Conservation (phyloP, 192 early-diverging fungal species). For the Backusella westeae region DNA sequence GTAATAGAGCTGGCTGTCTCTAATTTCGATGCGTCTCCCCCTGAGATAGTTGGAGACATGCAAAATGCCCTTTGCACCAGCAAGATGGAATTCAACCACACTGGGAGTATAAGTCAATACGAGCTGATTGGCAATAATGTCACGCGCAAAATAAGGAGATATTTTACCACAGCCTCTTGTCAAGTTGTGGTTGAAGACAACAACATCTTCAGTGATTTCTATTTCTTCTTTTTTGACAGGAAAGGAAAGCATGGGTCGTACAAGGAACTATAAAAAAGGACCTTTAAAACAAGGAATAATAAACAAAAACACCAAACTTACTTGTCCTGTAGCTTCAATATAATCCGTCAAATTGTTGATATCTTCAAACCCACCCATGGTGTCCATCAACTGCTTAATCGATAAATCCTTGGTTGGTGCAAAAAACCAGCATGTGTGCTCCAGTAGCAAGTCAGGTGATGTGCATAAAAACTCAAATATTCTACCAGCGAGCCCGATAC, state of each 20-base stretch:
- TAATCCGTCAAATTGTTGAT: slow-evolving; percentile 58
- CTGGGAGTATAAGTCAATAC: slow-evolving; percentile 40
- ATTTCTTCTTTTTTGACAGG: slow-evolving; percentile 40
- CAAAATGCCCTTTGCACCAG: slow-evolving; percentile 59
- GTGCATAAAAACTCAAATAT: slow-evolving; percentile 58
- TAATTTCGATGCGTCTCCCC: slow-evolving; percentile 39
- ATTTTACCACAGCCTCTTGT: slow-evolving; percentile 71
- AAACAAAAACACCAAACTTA: neutral
- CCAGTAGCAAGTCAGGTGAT: slow-evolving; percentile 50
- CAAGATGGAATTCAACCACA: slow-evolving; percentile 69
- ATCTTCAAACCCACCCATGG: slow-evolving; percentile 67
- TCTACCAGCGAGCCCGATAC: slow-evolving; percentile 50
- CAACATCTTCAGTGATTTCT: slow-evolving; percentile 49
- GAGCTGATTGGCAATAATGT: slow-evolving; percentile 29
- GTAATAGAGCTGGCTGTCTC: slow-evolving; percentile 54
- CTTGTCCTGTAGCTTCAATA: slow-evolving; percentile 61
- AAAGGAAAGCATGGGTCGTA: slow-evolving; percentile 47
- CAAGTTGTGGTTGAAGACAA: slow-evolving; percentile 49
- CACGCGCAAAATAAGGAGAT: slow-evolving; percentile 39
- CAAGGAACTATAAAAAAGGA: slow-evolving; percentile 42
- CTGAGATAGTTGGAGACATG: slow-evolving; percentile 34
- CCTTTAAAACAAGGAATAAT: neutral
- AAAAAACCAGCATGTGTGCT: slow-evolving; percentile 69
- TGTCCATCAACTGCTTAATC: slow-evolving; percentile 41
- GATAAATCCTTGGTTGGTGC: slow-evolving; percentile 39